Evolutionary conservation across 139 green algal species (phyloP).

Genomic region (Chlorella sorokiniana): DNA sequence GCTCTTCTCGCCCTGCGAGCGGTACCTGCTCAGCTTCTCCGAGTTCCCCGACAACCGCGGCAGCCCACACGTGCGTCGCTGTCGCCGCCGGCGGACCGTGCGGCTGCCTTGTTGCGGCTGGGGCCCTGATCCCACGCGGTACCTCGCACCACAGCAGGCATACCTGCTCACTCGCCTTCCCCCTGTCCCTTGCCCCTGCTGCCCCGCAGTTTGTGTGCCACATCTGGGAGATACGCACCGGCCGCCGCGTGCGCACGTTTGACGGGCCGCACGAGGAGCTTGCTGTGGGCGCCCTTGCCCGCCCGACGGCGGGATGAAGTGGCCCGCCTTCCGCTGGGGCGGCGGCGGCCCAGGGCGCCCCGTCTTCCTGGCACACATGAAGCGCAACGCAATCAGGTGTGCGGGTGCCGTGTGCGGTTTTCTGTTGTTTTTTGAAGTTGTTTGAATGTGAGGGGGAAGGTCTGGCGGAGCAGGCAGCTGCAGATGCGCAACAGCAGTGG

Average conservation of each 20-base stretch:
- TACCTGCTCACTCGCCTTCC: background rate
- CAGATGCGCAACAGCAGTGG: too few relatives aligned
- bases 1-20: constrained; percentile 89
- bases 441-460: too few relatives aligned
- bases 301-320: constrained; percentile 69
- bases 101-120: background rate
- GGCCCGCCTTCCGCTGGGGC: constrained; percentile 95
- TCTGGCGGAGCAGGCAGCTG: too few relatives aligned
- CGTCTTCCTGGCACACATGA: constrained; percentile 82
- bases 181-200: background rate
- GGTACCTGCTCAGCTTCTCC: constrained; percentile 86
- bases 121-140: background rate
- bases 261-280: constrained; percentile 79
- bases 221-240: constrained; percentile 82
- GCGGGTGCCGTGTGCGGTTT: background rate
- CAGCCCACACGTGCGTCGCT: constrained; percentile 3
- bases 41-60: constrained; percentile 33
- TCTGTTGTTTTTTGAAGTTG: too few relatives aligned
- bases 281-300: constrained; percentile 62
- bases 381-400: constrained; percentile 50
- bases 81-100: background rate
- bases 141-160: background rate
- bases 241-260: constrained; percentile 70
- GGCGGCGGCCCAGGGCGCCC: constrained; percentile 73
- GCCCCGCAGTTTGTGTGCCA: constrained; percentile 52